Evolutionary conservation across 306 rosid species (phyloP), one percentile per base, ranked within the genome.

Genomic region (Alnus rubra): DNA sequence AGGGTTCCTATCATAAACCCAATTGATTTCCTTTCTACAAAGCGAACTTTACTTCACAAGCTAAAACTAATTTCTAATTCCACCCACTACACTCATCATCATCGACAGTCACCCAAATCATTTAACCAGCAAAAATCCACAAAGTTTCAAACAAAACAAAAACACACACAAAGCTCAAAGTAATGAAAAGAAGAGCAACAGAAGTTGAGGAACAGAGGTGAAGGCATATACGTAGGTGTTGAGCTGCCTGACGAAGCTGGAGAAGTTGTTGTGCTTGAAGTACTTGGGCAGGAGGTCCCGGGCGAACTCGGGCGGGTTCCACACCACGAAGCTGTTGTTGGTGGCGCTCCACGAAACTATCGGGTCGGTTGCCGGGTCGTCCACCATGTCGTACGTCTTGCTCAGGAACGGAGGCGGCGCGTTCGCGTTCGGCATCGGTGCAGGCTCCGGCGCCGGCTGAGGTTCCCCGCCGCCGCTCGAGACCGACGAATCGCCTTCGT

Each of bases 241-340:
- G 75, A 95, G 74, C 92, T 95, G 99, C 82, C 99, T 80, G 30
- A 92, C 97, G 78, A 95, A 92, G 81, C 98, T 95, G 70, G 97
- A 95, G 88, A 95, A 95, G 82, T 95, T 95, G 74, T 88, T 92
- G 78, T 95, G 98, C 87, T 95, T 95, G 90, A 95, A 95, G 76
- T 86, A 87, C 81, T 91, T 93, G 2, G 99, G 99, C 89, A 95
- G 83, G 8, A 95, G 94, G 84, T 92, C 99, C 81, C 93, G 82
- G 16, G 96, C 96, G 76, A 95, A 95, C 82, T 93, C 98, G 6
- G 99, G 99, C 68, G 99, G 98, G 85, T 92, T 90, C 99, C 98
- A 95, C 60, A 95, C 99, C 56, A 95, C 90, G 83, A 95, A 95
- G 89, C 99, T 95, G 68, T 95, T 95, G 80, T 93, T 93, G 47